Conservation (phyloP, 805 yeast genomes). For the Barnettozyma siamensis region DNA sequence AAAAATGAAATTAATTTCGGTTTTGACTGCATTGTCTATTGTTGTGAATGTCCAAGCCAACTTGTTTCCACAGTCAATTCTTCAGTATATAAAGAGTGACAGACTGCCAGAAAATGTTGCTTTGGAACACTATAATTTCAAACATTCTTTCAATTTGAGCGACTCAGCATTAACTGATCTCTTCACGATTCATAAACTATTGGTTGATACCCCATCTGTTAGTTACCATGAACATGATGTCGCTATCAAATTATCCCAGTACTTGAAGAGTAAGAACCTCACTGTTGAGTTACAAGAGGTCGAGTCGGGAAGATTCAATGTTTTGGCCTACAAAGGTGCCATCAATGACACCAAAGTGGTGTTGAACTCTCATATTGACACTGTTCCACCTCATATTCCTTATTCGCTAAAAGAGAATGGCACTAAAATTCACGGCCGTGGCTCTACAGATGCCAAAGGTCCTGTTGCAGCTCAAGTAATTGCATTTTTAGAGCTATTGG, state of each 20-base stretch:
- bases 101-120: neutral
- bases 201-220: conserved; percentile 13
- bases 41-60: neutral
- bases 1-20: too few relatives aligned
- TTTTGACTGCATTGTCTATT: neutral
- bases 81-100: neutral
- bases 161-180: conserved; percentile 5
- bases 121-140: too few relatives aligned
- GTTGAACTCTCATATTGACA: conserved; percentile 58
- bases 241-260: conserved; percentile 2
- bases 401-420: conserved; percentile 38
- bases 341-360: conserved; percentile 40
- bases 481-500: conserved; percentile 42
- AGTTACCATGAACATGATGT: conserved; percentile 8
- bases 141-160: neutral
- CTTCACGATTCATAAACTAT: conserved; percentile 8
- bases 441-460: conserved; percentile 60
- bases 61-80: neutral
- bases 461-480: conserved; percentile 55
- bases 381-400: conserved; percentile 58
- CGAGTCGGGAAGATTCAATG: conserved; percentile 35
- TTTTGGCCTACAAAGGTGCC: conserved; percentile 49
- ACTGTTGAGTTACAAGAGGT: conserved; percentile 42
- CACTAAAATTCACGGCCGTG: conserved; percentile 52
- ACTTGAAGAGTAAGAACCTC: conserved; percentile 5